Conservation (phyloP, 352 stramenopile species). For the Phytophthora meadii region DNA sequence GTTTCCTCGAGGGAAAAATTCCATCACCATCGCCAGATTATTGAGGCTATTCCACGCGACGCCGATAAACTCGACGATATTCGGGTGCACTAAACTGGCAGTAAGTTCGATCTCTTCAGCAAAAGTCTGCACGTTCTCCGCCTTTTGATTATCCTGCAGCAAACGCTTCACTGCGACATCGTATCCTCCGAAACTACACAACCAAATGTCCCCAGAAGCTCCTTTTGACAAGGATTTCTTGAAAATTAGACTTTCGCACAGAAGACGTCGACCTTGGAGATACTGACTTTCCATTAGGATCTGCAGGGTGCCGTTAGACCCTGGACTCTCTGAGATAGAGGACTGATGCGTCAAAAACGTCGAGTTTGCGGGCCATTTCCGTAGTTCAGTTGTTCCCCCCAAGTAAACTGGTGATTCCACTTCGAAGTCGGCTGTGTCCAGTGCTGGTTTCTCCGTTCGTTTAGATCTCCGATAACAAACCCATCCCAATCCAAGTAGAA, state of each 20-base stretch:
- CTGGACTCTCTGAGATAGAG: conserved; percentile 5
- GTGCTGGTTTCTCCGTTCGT: neutral
- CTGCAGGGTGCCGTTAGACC: conserved; percentile 28
- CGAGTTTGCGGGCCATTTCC: conserved; percentile 16
- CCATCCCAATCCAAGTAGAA: neutral
- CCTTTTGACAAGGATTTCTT: conserved; percentile 12
- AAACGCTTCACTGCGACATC: conserved; percentile 52
- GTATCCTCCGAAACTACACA: conserved; percentile 39
- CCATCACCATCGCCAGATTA: conserved; percentile 42
- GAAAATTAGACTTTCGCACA: conserved; percentile 18
- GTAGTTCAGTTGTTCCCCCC: neutral
- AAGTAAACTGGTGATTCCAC: neutral
- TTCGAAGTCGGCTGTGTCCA: neutral
- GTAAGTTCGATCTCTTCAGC: conserved; percentile 62
- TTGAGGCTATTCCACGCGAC: conserved; percentile 53
- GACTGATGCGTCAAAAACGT: conserved; percentile 7
- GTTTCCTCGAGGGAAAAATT: conserved; percentile 32
- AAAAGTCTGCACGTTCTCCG: conserved; percentile 41
- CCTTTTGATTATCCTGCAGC: conserved; percentile 32
- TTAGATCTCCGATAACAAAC: neutral
- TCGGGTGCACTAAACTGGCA: conserved; percentile 54
- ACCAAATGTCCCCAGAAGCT: conserved; percentile 44
- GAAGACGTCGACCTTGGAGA: conserved; percentile 27
- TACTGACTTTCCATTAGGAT: conserved; percentile 21
- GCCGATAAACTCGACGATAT: conserved; percentile 56